These are phyloP conservation scores for Aspergillus steynii DNA, from an alignment of 495 filamentous ascomycete genomes.

Conservation along the genomic window DNA sequence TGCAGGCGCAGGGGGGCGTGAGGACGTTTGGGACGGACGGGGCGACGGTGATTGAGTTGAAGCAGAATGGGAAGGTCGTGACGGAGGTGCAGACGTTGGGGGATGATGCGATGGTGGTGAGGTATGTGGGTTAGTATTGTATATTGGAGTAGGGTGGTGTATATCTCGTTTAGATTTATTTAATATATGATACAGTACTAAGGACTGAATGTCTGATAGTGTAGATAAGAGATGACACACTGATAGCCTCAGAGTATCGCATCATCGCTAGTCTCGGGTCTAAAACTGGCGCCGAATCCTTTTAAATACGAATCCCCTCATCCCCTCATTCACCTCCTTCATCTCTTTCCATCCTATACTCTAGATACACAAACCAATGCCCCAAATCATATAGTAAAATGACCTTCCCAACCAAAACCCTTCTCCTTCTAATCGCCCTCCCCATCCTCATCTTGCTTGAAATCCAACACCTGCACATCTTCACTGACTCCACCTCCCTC, in stretches of 20 bases:
- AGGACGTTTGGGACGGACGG: constrained; percentile 35
- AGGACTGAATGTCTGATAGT: too few relatives aligned
- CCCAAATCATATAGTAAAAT: neutral
- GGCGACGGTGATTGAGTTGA: constrained; percentile 52
- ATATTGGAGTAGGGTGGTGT: neutral
- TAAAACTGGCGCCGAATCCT: too few relatives aligned
- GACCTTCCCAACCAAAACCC: neutral
- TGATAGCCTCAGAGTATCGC: too few relatives aligned
- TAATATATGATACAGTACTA: neutral
- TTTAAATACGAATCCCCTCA: neutral
- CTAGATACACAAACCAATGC: neutral
- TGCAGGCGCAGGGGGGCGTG: constrained; percentile 33
- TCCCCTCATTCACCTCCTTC: neutral
- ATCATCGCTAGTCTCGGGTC: too few relatives aligned
- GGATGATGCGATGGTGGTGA: constrained; percentile 36
- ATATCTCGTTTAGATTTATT: neutral
- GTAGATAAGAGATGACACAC: too few relatives aligned
- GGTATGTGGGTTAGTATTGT: constrained; percentile 20
- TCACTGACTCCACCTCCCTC: constrained; percentile 7
- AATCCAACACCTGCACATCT: neutral
- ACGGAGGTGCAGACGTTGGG: constrained; percentile 45
- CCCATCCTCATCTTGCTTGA: neutral
- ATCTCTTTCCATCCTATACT: neutral
- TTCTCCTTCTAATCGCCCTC: neutral
- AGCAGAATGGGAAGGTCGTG: constrained; percentile 49